These are phyloP conservation scores for Pseudogymnoascus sp. DNA, from an alignment of 2,329 filamentous ascomycete genomes.

Conservation along the genomic window DNA sequence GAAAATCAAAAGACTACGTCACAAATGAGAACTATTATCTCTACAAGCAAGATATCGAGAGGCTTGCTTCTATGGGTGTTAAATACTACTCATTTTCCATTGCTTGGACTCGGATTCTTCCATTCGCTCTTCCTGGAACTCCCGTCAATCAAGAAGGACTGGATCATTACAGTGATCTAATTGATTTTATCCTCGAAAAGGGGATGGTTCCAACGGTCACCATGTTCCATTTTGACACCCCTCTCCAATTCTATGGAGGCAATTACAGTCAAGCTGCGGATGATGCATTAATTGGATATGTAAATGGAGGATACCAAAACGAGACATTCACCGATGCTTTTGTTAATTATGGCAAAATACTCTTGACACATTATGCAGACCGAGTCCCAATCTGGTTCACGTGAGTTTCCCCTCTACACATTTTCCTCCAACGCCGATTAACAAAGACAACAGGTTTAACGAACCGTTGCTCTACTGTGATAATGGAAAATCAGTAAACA, in stretches of 20 bases:
- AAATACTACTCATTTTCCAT: slow-evolving; percentile 46
- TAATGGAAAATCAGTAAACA: slow-evolving; percentile 33
- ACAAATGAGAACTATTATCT: slow-evolving; percentile 46
- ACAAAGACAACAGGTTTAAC: slow-evolving; percentile 32
- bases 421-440: not conserved
- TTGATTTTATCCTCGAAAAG: slow-evolving; percentile 41
- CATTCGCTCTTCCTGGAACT: slow-evolving; percentile 41
- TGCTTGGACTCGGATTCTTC: slow-evolving; percentile 44
- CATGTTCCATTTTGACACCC: slow-evolving; percentile 42
- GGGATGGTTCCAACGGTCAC: slow-evolving; percentile 43
- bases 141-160: slow-evolving; percentile 44
- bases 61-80: slow-evolving; percentile 44
- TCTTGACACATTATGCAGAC: slow-evolving; percentile 43
- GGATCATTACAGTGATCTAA: slow-evolving; percentile 46
- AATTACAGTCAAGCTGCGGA: slow-evolving; percentile 23
- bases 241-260: slow-evolving; percentile 35
- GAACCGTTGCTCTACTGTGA: slow-evolving; percentile 39
- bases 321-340: slow-evolving; percentile 42
- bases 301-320: slow-evolving; percentile 36
- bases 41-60: slow-evolving; percentile 48
- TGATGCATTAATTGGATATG: slow-evolving; percentile 26
- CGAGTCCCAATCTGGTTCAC: slow-evolving; percentile 44
- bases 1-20: slow-evolving; percentile 25
- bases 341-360: slow-evolving; percentile 44
- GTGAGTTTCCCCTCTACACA: not conserved